These are phyloP conservation scores for Triticum timopheevii DNA, from an alignment of 176 grass and related monocot genomes.

Conservation along the genomic window DNA sequence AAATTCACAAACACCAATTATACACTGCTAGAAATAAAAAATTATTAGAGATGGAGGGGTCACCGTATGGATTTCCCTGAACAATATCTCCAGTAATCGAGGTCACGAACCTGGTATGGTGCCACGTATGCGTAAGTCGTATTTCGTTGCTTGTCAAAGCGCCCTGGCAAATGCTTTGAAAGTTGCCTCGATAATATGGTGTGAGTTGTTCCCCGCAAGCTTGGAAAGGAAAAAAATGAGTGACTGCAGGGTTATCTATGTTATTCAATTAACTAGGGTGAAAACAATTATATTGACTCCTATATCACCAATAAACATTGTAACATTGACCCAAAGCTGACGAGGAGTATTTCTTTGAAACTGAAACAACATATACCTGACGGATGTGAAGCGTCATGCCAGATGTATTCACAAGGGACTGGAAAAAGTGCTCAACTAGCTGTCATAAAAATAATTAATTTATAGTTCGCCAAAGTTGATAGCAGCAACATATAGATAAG, in stretches of 20 bases:
- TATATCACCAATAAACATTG: no score
- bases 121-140: conserved; percentile 66
- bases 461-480: not conserved
- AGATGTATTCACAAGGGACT: conserved; percentile 90
- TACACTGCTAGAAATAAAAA: no score
- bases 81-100: not conserved
- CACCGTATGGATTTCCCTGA: not conserved
- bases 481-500: not conserved
- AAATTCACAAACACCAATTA: no score
- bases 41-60: no score
- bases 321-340: not conserved
- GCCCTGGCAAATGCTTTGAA: conserved; percentile 98
- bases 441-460: conserved; percentile 42
- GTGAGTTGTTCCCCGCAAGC: conserved; percentile 88
- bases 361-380: conserved; percentile 54
- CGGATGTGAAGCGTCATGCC: conserved; percentile 97
- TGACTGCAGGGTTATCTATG: not conserved
- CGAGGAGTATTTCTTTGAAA: not conserved
- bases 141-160: conserved; percentile 90
- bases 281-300: not conserved
- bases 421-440: conserved; percentile 94
- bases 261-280: not conserved
- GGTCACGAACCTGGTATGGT: conserved; percentile 73
- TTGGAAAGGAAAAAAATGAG: conserved; percentile 28
- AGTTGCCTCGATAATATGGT: conserved; percentile 87